These are phyloP conservation scores for Scenedesmus sp. DNA, from an alignment of 163 green algal genomes.

Conservation along the genomic window DNA sequence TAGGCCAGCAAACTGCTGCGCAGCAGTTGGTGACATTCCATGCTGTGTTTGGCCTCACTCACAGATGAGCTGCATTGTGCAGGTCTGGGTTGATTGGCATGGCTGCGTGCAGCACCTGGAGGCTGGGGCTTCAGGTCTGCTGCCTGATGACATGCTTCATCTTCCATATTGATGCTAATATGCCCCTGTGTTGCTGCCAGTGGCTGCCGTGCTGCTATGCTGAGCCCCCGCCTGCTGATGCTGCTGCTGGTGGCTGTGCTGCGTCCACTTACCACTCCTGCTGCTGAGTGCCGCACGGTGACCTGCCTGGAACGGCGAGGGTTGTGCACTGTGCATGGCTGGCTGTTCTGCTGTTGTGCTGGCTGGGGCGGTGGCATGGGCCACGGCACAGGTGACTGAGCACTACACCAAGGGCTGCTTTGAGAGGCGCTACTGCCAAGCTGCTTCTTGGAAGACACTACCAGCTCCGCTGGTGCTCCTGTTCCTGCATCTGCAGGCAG, in stretches of 20 bases:
- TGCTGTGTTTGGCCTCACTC: not conserved
- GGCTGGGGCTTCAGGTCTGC: conserved; percentile 11
- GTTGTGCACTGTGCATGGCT: not conserved
- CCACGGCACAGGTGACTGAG: not conserved
- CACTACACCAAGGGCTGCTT: not conserved
- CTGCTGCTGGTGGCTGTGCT: not conserved
- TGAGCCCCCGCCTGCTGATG: not conserved
- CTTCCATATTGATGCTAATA: not conserved
- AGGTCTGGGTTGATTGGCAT: not conserved
- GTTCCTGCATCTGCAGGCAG: conserved; percentile 6
- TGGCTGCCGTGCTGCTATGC: not conserved
- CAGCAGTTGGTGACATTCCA: not conserved
- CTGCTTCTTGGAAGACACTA: not conserved
- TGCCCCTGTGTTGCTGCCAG: not conserved
- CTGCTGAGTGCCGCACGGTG: not conserved
- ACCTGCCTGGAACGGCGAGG: not conserved
- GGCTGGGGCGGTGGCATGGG: not conserved
- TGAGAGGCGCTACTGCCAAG: not conserved
- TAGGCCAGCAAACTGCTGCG: not conserved
- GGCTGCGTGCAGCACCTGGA: not conserved
- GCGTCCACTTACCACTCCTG: not conserved
- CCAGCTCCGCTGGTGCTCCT: not conserved
- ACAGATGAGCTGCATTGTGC: not conserved
- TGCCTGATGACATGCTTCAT: not conserved
- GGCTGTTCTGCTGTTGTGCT: not conserved